Base-by-base conservation (phyloP, 371 early-diverging fungal species). In the Apophysomyces trapeziformis region DNA sequence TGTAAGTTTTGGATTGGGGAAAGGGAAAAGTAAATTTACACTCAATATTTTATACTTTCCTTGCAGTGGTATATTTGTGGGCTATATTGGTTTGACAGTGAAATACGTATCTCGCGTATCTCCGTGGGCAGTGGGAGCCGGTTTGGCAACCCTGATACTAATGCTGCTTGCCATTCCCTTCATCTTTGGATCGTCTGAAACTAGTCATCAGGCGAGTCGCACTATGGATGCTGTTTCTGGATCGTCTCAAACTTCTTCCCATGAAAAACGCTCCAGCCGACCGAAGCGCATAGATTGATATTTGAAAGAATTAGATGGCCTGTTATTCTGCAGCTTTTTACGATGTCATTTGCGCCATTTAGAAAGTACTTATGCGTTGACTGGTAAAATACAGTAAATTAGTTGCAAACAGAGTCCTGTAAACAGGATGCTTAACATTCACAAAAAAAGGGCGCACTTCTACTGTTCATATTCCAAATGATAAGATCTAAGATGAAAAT, bases 71-170 rank as follows among this genome's bases (percentile, higher is more conserved):
- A 69, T 63, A 14, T 35, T 70, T 14, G 65, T 76, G 13, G 74
- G 76, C 38, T 68, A 66, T 38, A 68, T 70, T 1, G 81, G 78
- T 12, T 65, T 65, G 7, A 44, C 64, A 21, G 73, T 81, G 7
- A 81, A 76, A 54, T 71, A 69, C 21, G 61, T 72, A 38, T 76
- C 78, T 4, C 56, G 54, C 4, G 56, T 74, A 44, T 75, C 81
- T 9, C 74, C 81, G 1, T 72, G 74, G 63, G 68, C 67, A 7
- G 38, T 78, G 11, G 71, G 71, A 5, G 66, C 71, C n/a, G 61
- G 64, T 5, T 57, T 76, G 58, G 67, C 67, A 6, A 68, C 67
- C 7, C 45, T 73, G 38, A 46, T 76, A 37, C 38, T 73, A 16
- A 56, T 67, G 63, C 66, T 67, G 4, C 32, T 71, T 58, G 58